Conservation (phyloP, 352 stramenopile genomes). For the Lagenidium giganteum region DNA sequence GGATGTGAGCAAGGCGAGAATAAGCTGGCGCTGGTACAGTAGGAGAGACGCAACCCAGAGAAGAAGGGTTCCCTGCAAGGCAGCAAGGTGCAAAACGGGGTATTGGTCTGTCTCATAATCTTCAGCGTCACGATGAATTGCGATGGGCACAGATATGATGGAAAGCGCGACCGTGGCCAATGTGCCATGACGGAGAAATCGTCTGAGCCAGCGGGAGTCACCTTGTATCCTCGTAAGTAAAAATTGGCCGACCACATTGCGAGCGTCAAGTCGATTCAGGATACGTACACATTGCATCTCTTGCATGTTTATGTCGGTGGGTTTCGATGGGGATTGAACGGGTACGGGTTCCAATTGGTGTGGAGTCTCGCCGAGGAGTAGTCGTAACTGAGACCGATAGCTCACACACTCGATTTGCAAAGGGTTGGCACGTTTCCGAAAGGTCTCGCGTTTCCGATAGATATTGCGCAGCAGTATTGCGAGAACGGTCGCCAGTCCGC, state of each 20-base stretch:
- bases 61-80: conserved; percentile 1
- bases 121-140: no score
- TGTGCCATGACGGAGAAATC: no score
- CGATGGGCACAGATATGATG: no score
- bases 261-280: no score
- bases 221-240: no score
- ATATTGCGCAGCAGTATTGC: conserved; percentile 12
- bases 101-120: neutral
- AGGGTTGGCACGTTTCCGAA: neutral
- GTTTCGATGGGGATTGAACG: neutral
- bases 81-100: neutral
- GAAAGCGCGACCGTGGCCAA: no score
- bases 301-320: conserved; percentile 1
- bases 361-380: neutral
- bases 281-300: no score
- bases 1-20: conserved; percentile 5
- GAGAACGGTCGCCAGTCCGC: conserved; percentile 9
- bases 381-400: conserved; percentile 10
- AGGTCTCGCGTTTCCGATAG: conserved; percentile 6
- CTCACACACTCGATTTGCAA: conserved; percentile 15
- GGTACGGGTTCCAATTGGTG: neutral
- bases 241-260: no score
- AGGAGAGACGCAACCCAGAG: conserved; percentile 1
- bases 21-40: conserved; percentile 11
- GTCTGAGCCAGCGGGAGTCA: no score